Conservation (phyloP, 331 rosid species). For the Spiraea crenata region DNA sequence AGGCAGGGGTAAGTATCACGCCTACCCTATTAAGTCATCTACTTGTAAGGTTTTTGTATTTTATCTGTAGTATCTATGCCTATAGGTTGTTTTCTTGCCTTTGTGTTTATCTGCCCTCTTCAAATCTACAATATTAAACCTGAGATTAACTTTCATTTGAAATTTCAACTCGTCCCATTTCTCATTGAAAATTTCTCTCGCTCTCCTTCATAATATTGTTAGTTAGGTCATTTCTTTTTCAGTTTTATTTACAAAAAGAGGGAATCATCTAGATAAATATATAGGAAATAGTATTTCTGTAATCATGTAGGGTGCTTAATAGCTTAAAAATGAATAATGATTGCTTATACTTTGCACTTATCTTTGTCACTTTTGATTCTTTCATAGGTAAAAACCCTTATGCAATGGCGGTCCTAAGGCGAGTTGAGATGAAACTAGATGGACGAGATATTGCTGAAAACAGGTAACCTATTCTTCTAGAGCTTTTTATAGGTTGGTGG, state of each 20-base stretch:
- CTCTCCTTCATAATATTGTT: background rate
- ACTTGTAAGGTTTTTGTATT: background rate
- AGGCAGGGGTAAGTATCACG: slow-evolving; percentile 57
- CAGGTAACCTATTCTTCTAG: slow-evolving; percentile 50
- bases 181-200: background rate
- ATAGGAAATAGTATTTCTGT: background rate
- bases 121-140: background rate
- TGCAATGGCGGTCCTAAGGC: slow-evolving; percentile 76
- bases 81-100: slow-evolving; percentile 6
- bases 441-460: slow-evolving; percentile 71
- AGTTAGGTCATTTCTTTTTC: background rate
- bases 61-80: background rate
- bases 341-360: background rate
- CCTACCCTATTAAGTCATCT: background rate
- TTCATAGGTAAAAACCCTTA: slow-evolving; percentile 75
- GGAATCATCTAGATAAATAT: background rate
- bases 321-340: background rate
- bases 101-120: slow-evolving; percentile 3
- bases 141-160: background rate
- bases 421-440: slow-evolving; percentile 86
- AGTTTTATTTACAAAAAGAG: background rate
- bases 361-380: slow-evolving; percentile 15
- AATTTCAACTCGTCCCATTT: background rate
- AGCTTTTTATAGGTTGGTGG: slow-evolving; percentile 21
- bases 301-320: background rate